Base-by-base conservation (phyloP, 768 basidiomycete species). In the Pholiota molesta region DNA sequence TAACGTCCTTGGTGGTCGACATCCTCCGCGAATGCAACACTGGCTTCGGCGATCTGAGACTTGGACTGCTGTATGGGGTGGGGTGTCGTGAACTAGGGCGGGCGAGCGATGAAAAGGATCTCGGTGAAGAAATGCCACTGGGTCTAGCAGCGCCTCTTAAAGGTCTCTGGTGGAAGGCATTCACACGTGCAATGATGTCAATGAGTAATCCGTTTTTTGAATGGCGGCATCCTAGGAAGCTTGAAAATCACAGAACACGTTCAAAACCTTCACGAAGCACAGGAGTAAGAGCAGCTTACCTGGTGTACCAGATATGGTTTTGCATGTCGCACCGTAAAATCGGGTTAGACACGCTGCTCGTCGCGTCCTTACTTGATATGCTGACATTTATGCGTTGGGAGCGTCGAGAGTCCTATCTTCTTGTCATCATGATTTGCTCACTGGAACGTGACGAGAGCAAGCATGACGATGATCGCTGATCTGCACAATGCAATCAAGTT, bases 1-100 rank as follows among this genome's bases (percentile, higher is more conserved):
- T 37, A 19, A 62, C 58, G 49, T 66, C 59, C 53, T 42, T 63
- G n/a, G 61, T 37, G 23, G 57, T 64, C 17, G 67, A 54, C 67
- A 68, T 68, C 10, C 8, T 52, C 45, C 62, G 59, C 2, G n/a
- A 28, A 23, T 52, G 16, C 2, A 31, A 4, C 11, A 56, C 21
- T 47, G n/a, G 56, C 5, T 17, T 19, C 47, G 23, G 47, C 19
- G 11, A 49, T 6, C n/a, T 26, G 23, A 49, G 13, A 49, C 47
- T 49, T 49, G 47, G 47, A 7, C 23, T 23, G 47, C 9, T 49
- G 26, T 28, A 17, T 39, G 33, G 11, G 21, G 1, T 11, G 5
- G 26, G 47, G 23, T 23, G 23, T 19, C n/a, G 42, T 5, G 29
- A 45, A 57, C 19, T 17, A 33, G 33, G 33, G n/a, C 33, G 21